These are phyloP conservation scores for Macrolepiota dolichaula DNA, from an alignment of 768 basidiomycete species.

Conservation along the genomic window DNA sequence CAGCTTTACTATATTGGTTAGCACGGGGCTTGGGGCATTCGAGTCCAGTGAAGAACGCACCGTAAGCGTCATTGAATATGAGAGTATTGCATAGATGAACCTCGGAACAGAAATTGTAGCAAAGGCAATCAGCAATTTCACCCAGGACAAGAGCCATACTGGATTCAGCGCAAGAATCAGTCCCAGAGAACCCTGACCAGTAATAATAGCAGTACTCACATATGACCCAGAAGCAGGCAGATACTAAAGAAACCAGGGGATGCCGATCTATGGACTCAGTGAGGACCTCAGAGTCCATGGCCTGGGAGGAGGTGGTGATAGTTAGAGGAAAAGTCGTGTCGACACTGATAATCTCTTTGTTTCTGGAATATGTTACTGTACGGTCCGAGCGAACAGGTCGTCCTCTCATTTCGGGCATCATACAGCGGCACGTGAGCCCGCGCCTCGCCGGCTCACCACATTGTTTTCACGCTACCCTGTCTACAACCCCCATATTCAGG, in stretches of 20 bases:
- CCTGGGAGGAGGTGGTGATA: background rate
- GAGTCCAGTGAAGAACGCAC: constrained; percentile 34
- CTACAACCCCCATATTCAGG: constrained; percentile 1
- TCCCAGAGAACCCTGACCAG: background rate
- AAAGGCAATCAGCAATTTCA: constrained; percentile 69
- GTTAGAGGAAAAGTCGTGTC: constrained; percentile 7
- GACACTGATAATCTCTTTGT: constrained; percentile 8
- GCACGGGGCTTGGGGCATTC: constrained; percentile 7
- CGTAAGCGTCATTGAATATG: constrained; percentile 87
- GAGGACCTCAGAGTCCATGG: constrained; percentile 36
- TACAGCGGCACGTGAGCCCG: constrained; percentile 7
- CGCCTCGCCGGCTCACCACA: background rate
- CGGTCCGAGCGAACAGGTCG: background rate
- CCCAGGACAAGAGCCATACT: constrained; percentile 87
- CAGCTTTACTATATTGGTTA: constrained; percentile 44
- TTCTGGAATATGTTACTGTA: background rate
- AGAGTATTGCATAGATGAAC: constrained; percentile 72
- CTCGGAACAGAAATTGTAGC: constrained; percentile 81
- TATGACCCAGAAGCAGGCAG: constrained; percentile 83
- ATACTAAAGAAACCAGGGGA: constrained; percentile 71
- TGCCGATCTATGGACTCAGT: constrained; percentile 45
- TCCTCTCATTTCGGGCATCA: background rate
- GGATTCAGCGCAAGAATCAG: background rate
- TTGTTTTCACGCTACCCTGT: background rate
- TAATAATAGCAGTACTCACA: constrained; percentile 42